phyloP scores from a whole-genome alignment of 805 yeast genomes.

The Schizosaccharomyces japonicus region DNA sequence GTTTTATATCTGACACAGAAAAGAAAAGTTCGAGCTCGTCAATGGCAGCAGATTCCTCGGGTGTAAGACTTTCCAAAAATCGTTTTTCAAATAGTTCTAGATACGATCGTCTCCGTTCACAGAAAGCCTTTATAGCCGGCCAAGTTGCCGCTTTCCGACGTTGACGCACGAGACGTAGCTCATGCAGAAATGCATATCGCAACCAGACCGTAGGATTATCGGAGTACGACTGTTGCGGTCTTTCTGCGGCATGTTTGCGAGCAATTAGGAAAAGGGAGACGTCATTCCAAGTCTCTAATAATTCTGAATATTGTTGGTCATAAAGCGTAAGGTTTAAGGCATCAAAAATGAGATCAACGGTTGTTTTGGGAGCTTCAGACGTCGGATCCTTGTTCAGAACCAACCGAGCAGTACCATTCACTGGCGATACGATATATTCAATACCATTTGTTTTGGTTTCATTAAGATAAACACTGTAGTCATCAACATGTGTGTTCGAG shows the following conservation, averaged over 20 bases:
- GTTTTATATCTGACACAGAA: slow-evolving; percentile 54
- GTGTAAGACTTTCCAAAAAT: slow-evolving; percentile 10
- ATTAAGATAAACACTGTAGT: slow-evolving; percentile 8
- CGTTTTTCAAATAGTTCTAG: slow-evolving; percentile 44
- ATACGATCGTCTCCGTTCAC: slow-evolving; percentile 50
- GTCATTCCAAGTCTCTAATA: too few species aligned
- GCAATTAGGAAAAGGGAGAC: slow-evolving; percentile 52
- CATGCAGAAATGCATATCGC: slow-evolving; percentile 51
- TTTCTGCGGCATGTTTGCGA: slow-evolving; percentile 42
- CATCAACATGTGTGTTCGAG: background rate
- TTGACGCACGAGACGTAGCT: slow-evolving; percentile 59
- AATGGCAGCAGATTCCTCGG: slow-evolving; percentile 18
- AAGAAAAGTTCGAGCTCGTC: slow-evolving; percentile 33
- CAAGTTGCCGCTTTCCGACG: slow-evolving; percentile 66
- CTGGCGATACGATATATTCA: slow-evolving; percentile 47
- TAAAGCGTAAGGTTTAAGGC: slow-evolving; percentile 74
- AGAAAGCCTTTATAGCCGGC: slow-evolving; percentile 48
- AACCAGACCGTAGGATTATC: slow-evolving; percentile 69
- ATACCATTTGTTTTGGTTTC: slow-evolving; percentile 3
- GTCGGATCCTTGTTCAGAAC: slow-evolving; percentile 62
- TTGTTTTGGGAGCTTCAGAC: slow-evolving; percentile 35
- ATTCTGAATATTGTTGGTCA: slow-evolving; percentile 61
- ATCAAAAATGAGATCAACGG: slow-evolving; percentile 55
- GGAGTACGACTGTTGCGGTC: slow-evolving; percentile 16
- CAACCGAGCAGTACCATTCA: slow-evolving; percentile 64